These are phyloP conservation scores for Taphrina flavorubra DNA, from an alignment of 1,139 yeast genomes.

Conservation along the genomic window DNA sequence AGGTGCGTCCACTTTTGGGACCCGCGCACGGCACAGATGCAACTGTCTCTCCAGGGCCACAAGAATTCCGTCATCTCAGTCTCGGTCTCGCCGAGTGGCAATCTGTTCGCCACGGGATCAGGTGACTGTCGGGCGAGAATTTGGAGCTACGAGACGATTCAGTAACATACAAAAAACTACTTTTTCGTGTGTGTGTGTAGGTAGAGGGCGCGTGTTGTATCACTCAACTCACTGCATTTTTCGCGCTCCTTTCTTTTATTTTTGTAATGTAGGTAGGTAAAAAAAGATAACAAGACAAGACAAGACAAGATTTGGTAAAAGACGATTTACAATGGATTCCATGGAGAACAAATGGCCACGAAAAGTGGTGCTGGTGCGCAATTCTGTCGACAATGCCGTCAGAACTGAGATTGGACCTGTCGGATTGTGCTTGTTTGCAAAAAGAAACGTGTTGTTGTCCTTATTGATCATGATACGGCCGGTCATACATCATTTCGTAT, in stretches of 20 bases:
- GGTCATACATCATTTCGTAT: too few relatives aligned
- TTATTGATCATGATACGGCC: too few relatives aligned
- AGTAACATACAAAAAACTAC: not conserved
- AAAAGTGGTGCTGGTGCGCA: too few relatives aligned
- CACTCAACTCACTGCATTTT: not conserved
- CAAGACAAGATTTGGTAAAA: constrained; percentile 4
- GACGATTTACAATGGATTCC: not conserved
- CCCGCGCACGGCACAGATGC: constrained; percentile 86
- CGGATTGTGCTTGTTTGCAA: too few relatives aligned
- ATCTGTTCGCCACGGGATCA: constrained; percentile 93
- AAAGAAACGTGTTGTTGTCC: too few relatives aligned
- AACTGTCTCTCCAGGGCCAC: constrained; percentile 95
- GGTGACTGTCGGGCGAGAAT: constrained; percentile 98
- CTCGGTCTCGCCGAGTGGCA: constrained; percentile 81
- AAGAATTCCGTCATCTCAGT: constrained; percentile 94
- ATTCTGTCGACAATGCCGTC: too few relatives aligned
- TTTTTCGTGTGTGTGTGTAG: not conserved
- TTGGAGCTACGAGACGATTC: constrained; percentile 59
- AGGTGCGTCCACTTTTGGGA: constrained; percentile 98
- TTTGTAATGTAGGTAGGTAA: constrained; percentile 21
- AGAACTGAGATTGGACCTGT: too few relatives aligned
- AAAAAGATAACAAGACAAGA: not conserved
- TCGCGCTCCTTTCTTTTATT: not conserved
- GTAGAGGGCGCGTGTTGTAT: not conserved
- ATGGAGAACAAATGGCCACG: too few relatives aligned